phyloP scores from a whole-genome alignment of 176 grass and related monocot species.

The Ensete glaucum region DNA sequence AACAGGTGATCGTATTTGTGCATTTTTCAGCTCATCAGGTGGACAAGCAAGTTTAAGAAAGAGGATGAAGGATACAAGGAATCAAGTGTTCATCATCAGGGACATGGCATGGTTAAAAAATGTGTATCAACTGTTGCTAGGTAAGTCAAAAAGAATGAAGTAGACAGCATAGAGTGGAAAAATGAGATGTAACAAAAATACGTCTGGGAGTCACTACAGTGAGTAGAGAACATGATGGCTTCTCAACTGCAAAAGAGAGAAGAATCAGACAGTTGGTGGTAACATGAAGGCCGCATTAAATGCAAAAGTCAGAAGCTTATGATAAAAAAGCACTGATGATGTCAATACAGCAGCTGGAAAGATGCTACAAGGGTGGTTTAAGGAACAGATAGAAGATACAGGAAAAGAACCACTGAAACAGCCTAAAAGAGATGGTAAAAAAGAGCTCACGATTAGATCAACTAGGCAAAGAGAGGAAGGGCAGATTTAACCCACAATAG shows the following conservation, averaged over 20 bases:
- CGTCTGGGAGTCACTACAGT: neutral
- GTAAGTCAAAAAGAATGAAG: neutral
- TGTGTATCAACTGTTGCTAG: neutral
- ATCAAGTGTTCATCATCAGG: neutral
- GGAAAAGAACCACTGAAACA: neutral
- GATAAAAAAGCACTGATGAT: too few relatives aligned
- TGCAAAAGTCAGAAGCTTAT: too few relatives aligned
- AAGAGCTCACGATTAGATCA: neutral
- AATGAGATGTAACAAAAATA: neutral
- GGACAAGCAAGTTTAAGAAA: too few relatives aligned
- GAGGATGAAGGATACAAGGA: too few relatives aligned
- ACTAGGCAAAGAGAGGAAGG: neutral
- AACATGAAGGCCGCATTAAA: too few relatives aligned
- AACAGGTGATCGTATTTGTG: too few relatives aligned
- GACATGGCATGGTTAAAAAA: neutral
- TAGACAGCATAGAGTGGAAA: neutral
- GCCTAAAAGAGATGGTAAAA: neutral
- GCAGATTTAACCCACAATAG: neutral
- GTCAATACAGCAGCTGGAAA: too few relatives aligned
- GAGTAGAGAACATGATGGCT: neutral
- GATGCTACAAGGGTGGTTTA: too few relatives aligned
- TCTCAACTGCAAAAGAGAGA: neutral
- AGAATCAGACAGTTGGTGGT: too few relatives aligned
- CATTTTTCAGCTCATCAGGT: too few relatives aligned
- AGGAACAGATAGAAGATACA: too few relatives aligned